phyloP scores from a whole-genome alignment of 306 rosid genomes.

The Rosa lucieae region DNA sequence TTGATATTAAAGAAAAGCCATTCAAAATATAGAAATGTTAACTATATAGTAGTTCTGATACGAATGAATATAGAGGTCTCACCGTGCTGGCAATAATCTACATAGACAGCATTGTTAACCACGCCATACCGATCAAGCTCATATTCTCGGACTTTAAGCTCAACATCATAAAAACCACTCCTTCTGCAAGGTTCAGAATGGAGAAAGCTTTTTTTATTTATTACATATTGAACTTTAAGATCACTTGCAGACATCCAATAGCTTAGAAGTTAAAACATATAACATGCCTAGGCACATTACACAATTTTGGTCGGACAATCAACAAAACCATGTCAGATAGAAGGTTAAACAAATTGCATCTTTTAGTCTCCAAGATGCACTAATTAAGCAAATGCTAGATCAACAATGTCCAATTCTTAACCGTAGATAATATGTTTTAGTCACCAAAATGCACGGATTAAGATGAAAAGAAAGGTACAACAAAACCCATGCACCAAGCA shows the following conservation, averaged over 20 bases:
- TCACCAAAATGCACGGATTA: neutral
- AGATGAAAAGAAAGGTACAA: too few relatives aligned
- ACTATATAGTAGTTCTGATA: neutral
- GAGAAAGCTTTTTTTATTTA: neutral
- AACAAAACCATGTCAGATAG: too few relatives aligned
- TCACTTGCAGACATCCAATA: neutral
- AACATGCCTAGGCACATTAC: neutral
- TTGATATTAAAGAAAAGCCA: neutral
- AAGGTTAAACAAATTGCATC: too few relatives aligned
- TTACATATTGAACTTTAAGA: neutral
- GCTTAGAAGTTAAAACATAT: neutral
- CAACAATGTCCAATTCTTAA: neutral
- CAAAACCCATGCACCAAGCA: too few relatives aligned
- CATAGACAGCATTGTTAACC: slow-evolving; percentile 83
- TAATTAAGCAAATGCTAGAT: neutral
- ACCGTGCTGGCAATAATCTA: slow-evolving; percentile 92
- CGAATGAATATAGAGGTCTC: slow-evolving; percentile 28
- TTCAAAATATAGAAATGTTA: neutral
- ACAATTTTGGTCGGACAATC: too few relatives aligned
- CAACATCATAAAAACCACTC: slow-evolving; percentile 60
- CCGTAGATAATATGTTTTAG: too few relatives aligned
- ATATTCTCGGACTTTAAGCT: slow-evolving; percentile 79
- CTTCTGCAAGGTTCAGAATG: slow-evolving; percentile 47
- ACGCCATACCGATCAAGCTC: slow-evolving; percentile 94
- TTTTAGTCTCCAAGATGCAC: too few relatives aligned